Evolutionary conservation across 2,329 filamentous ascomycete genomes (phyloP).

Genomic region (Paecilomyces dactylethromorphus): DNA sequence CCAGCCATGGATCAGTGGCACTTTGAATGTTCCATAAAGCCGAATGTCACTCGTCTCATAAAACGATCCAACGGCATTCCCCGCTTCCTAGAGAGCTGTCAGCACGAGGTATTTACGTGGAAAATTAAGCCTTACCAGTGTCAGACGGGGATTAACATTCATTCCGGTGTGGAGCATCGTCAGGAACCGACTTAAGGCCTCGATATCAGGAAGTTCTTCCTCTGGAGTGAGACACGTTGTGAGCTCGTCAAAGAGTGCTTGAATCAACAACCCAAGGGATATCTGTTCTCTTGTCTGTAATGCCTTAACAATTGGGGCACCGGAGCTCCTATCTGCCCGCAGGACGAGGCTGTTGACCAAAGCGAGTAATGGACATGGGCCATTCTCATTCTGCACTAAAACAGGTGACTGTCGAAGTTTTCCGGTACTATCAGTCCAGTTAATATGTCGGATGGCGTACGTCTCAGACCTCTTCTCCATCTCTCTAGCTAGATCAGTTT

Average conservation of each 20-base stretch:
- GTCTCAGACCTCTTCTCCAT: constrained; percentile 59
- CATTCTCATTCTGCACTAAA: constrained; percentile 86
- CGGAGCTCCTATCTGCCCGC: constrained; percentile 61
- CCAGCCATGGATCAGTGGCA: constrained; percentile 93
- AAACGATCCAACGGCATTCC: constrained; percentile 61
- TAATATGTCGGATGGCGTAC: constrained; percentile 88
- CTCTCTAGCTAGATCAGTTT: constrained; percentile 27
- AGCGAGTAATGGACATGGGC: constrained; percentile 86
- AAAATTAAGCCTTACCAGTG: constrained; percentile 43
- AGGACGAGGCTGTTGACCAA: constrained; percentile 87
- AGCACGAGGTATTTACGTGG: constrained; percentile 30
- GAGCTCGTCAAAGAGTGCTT: constrained; percentile 88
- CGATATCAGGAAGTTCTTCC: constrained; percentile 72
- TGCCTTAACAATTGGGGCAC: constrained; percentile 70
- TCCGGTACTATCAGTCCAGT: constrained; percentile 67
- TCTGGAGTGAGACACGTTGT: constrained; percentile 68
- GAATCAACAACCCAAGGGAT: constrained; percentile 74
- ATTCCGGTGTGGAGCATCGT: constrained; percentile 89
- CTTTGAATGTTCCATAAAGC: constrained; percentile 82
- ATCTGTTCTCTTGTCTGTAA: constrained; percentile 78
- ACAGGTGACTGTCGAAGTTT: constrained; percentile 74
- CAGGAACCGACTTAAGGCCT: constrained; percentile 80
- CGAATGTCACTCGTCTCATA: constrained; percentile 81
- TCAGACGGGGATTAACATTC: constrained; percentile 92
- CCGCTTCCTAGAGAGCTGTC: constrained; percentile 19